These are phyloP conservation scores for Hygrophila difformis DNA, from an alignment of 257 asterid species.

Conservation along the genomic window DNA sequence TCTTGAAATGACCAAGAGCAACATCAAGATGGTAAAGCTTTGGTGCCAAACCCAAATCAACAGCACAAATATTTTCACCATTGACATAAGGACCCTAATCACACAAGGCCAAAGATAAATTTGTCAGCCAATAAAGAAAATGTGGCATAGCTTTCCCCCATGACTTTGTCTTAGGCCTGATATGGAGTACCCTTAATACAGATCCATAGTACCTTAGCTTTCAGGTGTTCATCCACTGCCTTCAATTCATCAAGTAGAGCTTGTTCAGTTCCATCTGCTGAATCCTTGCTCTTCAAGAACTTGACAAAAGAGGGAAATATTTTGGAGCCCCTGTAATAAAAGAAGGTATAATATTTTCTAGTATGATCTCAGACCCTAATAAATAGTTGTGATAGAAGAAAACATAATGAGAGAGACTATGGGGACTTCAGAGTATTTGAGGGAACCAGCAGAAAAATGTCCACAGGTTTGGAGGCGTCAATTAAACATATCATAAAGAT, in stretches of 20 bases:
- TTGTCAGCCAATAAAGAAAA: background rate
- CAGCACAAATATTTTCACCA: conserved; percentile 52
- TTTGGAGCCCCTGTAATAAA: conserved; percentile 49
- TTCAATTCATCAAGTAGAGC: conserved; percentile 53
- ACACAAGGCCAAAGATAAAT: background rate
- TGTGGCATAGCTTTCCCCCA: background rate
- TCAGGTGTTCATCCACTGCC: conserved; percentile 69
- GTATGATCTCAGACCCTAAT: too few species aligned
- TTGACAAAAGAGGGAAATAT: conserved; percentile 52
- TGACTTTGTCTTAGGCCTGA: too few species aligned
- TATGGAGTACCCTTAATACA: background rate
- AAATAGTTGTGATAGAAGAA: too few species aligned
- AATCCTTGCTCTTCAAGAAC: conserved; percentile 76
- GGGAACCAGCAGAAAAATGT: too few species aligned
- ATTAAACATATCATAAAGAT: too few species aligned
- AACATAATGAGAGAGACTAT: too few species aligned
- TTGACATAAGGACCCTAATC: conserved; percentile 59
- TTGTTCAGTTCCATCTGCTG: conserved; percentile 64
- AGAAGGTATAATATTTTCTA: too few species aligned
- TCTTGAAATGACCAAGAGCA: conserved; percentile 67
- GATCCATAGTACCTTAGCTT: conserved; percentile 38
- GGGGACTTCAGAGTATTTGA: too few species aligned
- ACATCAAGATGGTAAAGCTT: conserved; percentile 64
- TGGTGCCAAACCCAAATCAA: conserved; percentile 69
- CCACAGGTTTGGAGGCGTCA: too few species aligned